A percentile compares a stretch with the other conserved stretches of the same genome.
phyloP scores from a whole-genome alignment of 1,139 yeast genomes.

The Kurtzmaniella natalensis region DNA sequence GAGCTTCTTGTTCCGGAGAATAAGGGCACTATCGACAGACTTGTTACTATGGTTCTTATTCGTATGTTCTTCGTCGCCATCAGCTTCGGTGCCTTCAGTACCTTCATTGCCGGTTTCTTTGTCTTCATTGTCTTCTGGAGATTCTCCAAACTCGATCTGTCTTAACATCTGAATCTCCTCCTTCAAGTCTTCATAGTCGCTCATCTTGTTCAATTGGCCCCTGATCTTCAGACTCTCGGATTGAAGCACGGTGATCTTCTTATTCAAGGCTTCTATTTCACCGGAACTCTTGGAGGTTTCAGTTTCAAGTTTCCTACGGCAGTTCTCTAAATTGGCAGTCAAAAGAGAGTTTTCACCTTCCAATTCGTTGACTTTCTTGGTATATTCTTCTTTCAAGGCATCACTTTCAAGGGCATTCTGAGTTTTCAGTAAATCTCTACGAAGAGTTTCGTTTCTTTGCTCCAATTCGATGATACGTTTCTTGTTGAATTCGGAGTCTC shows the following conservation, averaged over 20 bases:
- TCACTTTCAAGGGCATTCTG: slow-evolving; percentile 41
- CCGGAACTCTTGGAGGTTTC: slow-evolving; percentile 31
- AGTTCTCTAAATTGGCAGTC: slow-evolving; percentile 60
- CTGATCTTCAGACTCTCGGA: slow-evolving; percentile 51
- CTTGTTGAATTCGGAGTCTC: slow-evolving; percentile 74
- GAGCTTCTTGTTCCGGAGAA: slow-evolving; percentile 57
- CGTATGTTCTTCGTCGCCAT: slow-evolving; percentile 6
- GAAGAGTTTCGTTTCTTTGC: slow-evolving; percentile 69
- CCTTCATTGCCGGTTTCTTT: slow-evolving; percentile 13
- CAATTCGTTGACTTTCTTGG: slow-evolving; percentile 46
- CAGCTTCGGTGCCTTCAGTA: slow-evolving; percentile 4
- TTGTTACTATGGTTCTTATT: slow-evolving; percentile 15
- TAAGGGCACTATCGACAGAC: slow-evolving; percentile 43
- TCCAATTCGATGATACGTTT: slow-evolving; percentile 68
- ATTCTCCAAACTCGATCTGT: slow-evolving; percentile 68
- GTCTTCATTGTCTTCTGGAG: slow-evolving; percentile 16
- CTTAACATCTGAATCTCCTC: slow-evolving; percentile 68
- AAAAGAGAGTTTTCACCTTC: slow-evolving; percentile 65
- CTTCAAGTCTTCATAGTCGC: slow-evolving; percentile 75
- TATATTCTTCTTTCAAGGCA: slow-evolving; percentile 28
- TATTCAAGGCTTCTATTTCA: slow-evolving; percentile 29
- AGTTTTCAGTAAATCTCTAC: slow-evolving; percentile 56
- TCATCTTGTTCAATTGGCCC: slow-evolving; percentile 38
- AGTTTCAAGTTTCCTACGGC: slow-evolving; percentile 29
- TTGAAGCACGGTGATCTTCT: slow-evolving; percentile 46